Base-by-base conservation (phyloP, 2,329 filamentous ascomycete species). In the Epichloe gansuensis region DNA sequence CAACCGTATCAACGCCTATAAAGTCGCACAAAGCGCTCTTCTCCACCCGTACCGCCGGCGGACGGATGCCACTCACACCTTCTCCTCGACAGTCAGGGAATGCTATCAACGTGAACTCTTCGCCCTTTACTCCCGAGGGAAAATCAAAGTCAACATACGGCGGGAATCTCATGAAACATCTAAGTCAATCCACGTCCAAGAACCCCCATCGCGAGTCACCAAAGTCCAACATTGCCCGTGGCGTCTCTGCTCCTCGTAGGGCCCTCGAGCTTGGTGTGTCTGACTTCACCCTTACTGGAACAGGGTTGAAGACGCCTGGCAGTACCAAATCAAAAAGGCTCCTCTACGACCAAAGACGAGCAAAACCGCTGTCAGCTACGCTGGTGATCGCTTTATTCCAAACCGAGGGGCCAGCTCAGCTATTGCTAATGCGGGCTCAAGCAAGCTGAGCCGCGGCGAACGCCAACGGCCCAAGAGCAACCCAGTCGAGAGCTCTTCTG, bases 1-100 rank as follows among this genome's bases (percentile, higher is more conserved):
- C 85, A 69, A 74, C 80, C 67, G 82, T 96, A 71, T 87, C 89
- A 64, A 97, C 93, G 56, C 93, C 93, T 55, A 78, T 93, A 68
- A 97, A 96, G 80, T 93, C 88, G 78, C 91, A 95, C 71, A 83
- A 86, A 72, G 89, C 90, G 55, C 80, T 96, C 64, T 96, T 97
- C 76, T 90, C 86, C 61, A 82, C 88, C 61, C 90, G 90, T 69
- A 93, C 91, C 67, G 93, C 91, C 70, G 91, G 91, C 73, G 90
- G 91, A 68, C 88, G 93, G 57, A 91, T 95, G 78, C 91, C 93
- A 62, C 75, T 98, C 66, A 96, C 91, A 4, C 91, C 93, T 35
- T 97, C 91, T 54, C 93, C 93, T 54, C 82, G 84, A 60, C 82
- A 85, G 60, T 80, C 83, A 58, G 74, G 75, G 37, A 71, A 74